phyloP scores from a whole-genome alignment of 129 eudicot species.

The Smallanthus sonchifolius region DNA sequence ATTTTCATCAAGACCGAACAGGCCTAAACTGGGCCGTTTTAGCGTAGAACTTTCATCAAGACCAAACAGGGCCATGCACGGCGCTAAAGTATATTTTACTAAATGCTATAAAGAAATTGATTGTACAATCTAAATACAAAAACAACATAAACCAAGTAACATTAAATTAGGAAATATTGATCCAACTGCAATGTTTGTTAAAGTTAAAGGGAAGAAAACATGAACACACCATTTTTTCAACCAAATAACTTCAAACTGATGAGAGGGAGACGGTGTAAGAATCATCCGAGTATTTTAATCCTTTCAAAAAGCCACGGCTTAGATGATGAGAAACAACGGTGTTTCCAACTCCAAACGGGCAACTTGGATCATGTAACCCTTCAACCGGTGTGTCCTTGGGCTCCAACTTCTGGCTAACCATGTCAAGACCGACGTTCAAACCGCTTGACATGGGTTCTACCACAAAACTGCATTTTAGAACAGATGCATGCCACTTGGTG shows the following conservation, averaged over 20 bases:
- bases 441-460: slow-evolving; percentile 64
- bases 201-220: neutral
- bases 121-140: neutral
- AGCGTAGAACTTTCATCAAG: no score
- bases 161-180: neutral
- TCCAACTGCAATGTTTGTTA: slow-evolving; percentile 10
- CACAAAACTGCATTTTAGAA: slow-evolving; percentile 56
- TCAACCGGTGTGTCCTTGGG: slow-evolving; percentile 21
- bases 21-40: no score
- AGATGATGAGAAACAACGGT: slow-evolving; percentile 34
- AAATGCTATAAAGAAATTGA: neutral
- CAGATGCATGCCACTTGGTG: neutral
- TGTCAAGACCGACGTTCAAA: slow-evolving; percentile 60
- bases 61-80: no score
- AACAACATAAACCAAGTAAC: slow-evolving; percentile 10
- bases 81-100: neutral
- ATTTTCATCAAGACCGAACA: no score
- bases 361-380: slow-evolving; percentile 23
- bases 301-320: slow-evolving; percentile 53
- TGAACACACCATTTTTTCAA: neutral
- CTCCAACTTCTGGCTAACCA: slow-evolving; percentile 13
- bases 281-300: slow-evolving; percentile 55
- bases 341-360: slow-evolving; percentile 49
- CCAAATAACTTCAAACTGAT: slow-evolving; percentile 38
- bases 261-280: slow-evolving; percentile 60